phyloP scores from a whole-genome alignment of 2,329 filamentous ascomycete species.

The Colletotrichum sp. region DNA sequence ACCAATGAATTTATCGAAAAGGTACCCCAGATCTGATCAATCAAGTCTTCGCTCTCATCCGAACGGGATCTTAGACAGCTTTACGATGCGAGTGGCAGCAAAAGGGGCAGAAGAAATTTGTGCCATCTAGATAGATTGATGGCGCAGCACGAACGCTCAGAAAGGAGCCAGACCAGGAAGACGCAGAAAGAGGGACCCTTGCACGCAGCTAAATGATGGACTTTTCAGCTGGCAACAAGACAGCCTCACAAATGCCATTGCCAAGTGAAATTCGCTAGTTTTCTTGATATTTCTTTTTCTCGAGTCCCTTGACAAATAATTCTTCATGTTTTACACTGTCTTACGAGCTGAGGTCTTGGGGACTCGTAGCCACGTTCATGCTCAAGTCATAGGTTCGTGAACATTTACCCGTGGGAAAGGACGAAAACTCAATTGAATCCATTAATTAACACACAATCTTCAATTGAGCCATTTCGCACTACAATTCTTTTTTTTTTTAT shows the following conservation, averaged over 20 bases:
- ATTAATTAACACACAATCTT: not conserved
- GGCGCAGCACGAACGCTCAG: not conserved
- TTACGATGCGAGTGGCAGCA: not conserved
- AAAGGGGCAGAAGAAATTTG: not conserved
- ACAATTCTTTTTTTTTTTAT: not conserved
- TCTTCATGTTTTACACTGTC: not conserved
- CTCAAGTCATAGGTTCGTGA: not conserved
- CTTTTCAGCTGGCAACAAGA: not conserved
- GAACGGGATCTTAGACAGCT: not conserved
- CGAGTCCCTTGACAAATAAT: not conserved
- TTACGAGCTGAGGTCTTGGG: not conserved
- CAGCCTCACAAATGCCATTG: not conserved
- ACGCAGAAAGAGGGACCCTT: not conserved
- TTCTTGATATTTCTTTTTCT: not conserved
- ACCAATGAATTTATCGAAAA: not conserved
- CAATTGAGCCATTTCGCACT: not conserved
- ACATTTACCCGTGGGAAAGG: not conserved
- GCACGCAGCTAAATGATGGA: not conserved
- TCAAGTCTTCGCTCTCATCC: not conserved
- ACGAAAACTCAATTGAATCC: not conserved
- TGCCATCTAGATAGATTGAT: not conserved
- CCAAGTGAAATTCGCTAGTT: not conserved
- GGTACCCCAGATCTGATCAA: not conserved
- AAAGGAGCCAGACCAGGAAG: not conserved
- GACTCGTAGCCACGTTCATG: not conserved